Evolutionary conservation across 2,329 filamentous ascomycete genomes (phyloP), one percentile per base, ranked within the genome.

Genomic region (Hypoxylon sp.): DNA sequence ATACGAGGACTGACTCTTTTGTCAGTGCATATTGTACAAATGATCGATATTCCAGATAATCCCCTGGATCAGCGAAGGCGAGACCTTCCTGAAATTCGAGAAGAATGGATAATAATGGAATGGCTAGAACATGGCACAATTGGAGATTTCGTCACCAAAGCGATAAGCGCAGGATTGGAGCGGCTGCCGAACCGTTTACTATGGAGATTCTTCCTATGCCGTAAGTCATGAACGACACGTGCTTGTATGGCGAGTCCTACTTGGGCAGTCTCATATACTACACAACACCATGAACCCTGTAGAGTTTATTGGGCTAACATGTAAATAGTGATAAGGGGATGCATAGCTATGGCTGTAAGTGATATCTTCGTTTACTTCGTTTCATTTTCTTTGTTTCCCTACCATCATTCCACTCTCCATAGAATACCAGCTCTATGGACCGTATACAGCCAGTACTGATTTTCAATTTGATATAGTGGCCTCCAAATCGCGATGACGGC

Each of bases 291-390:
- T 25, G 25, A 7, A 7, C 6, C 28, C 28, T 30, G 6, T 30
- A 30, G 28, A 30, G 28, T 30, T 30, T 30, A 43, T 21, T 11
- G 23, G 14, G 19, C 57, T 60, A 60, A 60, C 6, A 28, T n/a
- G 41, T 14, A 25, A 23, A 30, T 41, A 60, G 57, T 51, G 11
- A 41, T 51, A 30, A 30, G 46, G 9, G n/a, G 23, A 3, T 51
- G 46, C 30, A 43, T 60, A 41, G 57, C 57, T 9, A 43, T 60
- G 46, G 57, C 45, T 32, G 56, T 59, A 30, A 50, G 56, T 59
- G 5, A 17, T 9, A 41, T 19, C 25, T 25, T 13, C 11, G 14
- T n/a, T n/a, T 17, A 28, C 25, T 25, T 23, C 5, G 21, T 34
- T 43, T 25, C 13, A n/a, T 28, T 32, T 11, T 14, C 17, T 48